Base-by-base conservation (phyloP, 1,139 yeast species). In the Groenewaldozyma sp. region DNA sequence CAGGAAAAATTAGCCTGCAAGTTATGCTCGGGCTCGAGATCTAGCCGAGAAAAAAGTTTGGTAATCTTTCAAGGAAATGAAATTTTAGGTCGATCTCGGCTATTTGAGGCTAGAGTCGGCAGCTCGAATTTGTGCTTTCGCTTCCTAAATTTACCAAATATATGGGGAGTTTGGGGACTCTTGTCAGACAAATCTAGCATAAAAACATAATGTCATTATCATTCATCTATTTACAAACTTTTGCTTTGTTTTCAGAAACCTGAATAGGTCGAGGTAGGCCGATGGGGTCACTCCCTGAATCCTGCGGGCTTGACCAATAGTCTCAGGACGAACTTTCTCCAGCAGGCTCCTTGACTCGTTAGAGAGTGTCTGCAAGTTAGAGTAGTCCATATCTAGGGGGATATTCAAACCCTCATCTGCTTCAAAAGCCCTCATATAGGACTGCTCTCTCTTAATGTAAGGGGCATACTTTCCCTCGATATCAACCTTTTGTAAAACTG, bases 271-370 rank as follows among this genome's bases (percentile, higher is more conserved):
- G 24, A 64, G 53, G 38, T 66, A 58, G 1, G 69, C 70, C 1
- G 68, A 62, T 2, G 97, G 95, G 0, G 97, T 91, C 1, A 91
- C 79, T 0, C 98, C 97, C 54, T 91, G 94, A 14, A 88, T 82
- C 50, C 97, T 70, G 54, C 95, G 71, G 0, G 97, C 97, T 57
- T 91, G 97, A 0, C 97, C 97, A 37, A 91, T 75, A 0, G 96
- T 91, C 41, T 74, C 75, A 0, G 98, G 98, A 47, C 84, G 82
- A 11, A 86, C 75, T 4, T 73, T 70, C 52, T 86, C 83, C 42
- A 91, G 67, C 18, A 83, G 63, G 27, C 68, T 68, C 40, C 84
- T 74, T 18, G 79, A 93, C 55, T 91, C 98, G 31, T 74, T 70
- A 0, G 95, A 83, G 16, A 91, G 52, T 0, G 73, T 68, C 24